These are phyloP conservation scores for Calonectria pseudoturangicola DNA, from an alignment of 2,329 filamentous ascomycete genomes.

Conservation along the genomic window DNA sequence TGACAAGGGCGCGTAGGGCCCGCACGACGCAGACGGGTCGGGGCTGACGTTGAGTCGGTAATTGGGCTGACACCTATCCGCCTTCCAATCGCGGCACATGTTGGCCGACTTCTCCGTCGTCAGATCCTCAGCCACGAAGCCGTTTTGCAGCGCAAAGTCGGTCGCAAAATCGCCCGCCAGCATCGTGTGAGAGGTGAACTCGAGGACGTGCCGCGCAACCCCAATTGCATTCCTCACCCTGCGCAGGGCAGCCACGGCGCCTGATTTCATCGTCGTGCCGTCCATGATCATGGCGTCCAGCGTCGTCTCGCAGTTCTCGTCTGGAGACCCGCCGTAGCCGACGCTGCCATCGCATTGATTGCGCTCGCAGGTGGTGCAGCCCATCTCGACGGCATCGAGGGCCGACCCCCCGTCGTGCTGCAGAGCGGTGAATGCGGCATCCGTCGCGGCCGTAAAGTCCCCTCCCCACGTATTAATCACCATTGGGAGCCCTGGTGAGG, in stretches of 20 bases:
- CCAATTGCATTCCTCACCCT: conserved; percentile 68
- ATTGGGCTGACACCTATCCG: conserved; percentile 68
- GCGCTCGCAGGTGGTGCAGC: conserved; percentile 70
- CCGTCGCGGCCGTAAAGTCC: conserved; percentile 70
- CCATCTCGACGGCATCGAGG: conserved; percentile 71
- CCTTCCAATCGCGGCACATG: conserved; percentile 66
- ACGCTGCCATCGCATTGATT: conserved; percentile 73
- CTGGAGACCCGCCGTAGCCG: conserved; percentile 73
- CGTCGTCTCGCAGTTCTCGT: conserved; percentile 74
- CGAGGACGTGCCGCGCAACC: conserved; percentile 70
- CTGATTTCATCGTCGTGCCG: conserved; percentile 70
- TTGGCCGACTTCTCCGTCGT: conserved; percentile 63
- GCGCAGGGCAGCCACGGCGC: conserved; percentile 71
- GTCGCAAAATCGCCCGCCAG: conserved; percentile 73
- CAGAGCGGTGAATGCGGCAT: conserved; percentile 68
- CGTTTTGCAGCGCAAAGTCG: conserved; percentile 70
- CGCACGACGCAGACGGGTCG: conserved; percentile 64
- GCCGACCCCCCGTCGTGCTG: conserved; percentile 58
- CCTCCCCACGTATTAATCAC: conserved; percentile 75
- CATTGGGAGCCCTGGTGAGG: conserved; percentile 66
- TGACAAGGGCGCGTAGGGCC: conserved; percentile 65
- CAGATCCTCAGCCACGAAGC: conserved; percentile 68
- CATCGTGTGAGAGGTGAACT: conserved; percentile 71
- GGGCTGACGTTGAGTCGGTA: conserved; percentile 69
- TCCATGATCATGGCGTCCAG: conserved; percentile 77